These are phyloP conservation scores for Licmophora abbreviata DNA, from an alignment of 108 stramenopile genomes.

Conservation along the genomic window DNA sequence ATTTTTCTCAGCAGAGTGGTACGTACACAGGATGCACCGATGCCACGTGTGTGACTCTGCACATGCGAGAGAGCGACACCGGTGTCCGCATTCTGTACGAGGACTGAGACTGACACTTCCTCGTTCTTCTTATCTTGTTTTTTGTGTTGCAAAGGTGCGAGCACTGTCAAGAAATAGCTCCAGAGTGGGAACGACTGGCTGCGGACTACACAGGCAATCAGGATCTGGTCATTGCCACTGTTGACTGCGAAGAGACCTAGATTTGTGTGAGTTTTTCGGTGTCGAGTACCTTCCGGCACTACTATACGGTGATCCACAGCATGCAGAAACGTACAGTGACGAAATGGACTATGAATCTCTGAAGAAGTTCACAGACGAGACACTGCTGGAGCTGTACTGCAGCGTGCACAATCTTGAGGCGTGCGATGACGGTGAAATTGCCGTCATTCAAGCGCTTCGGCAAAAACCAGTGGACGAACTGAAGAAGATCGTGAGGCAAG, in stretches of 20 bases:
- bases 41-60: too few relatives aligned
- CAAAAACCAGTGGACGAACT: not conserved
- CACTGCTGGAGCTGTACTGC: constrained; percentile 46
- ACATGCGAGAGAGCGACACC: too few relatives aligned
- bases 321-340: constrained; percentile 42
- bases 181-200: constrained; percentile 50
- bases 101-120: too few relatives aligned
- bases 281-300: constrained; percentile 57
- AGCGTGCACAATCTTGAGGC: constrained; percentile 33
- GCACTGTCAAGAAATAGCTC: constrained; percentile 41
- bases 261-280: constrained; percentile 48
- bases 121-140: constrained; percentile 22
- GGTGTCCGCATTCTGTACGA: too few relatives aligned
- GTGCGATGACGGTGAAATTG: constrained; percentile 26
- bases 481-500: not conserved
- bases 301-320: constrained; percentile 39
- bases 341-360: constrained; percentile 39
- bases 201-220: constrained; percentile 27
- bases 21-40: too few relatives aligned
- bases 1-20: too few relatives aligned
- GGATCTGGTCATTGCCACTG: constrained; percentile 40
- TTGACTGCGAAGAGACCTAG: constrained; percentile 51
- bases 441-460: not conserved
- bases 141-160: constrained; percentile 62
- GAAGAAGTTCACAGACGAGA: constrained; percentile 37